phyloP scores from a whole-genome alignment of 495 filamentous ascomycete species.

The Tetracladium setigerum region DNA sequence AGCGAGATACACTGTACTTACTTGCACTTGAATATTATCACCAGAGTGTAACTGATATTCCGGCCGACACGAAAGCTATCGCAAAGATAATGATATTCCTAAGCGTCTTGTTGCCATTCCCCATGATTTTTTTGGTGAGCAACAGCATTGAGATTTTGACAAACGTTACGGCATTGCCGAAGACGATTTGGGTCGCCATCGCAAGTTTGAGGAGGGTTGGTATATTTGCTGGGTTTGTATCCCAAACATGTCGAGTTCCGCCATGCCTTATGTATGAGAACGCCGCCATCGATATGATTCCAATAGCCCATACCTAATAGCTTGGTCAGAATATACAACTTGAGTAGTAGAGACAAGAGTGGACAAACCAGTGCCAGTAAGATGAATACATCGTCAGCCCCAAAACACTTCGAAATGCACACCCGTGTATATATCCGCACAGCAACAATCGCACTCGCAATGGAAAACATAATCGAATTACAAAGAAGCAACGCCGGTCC shows the following conservation, averaged over 20 bases:
- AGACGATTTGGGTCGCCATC: slow-evolving; percentile 7
- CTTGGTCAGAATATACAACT: no score
- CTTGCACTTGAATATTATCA: slow-evolving; percentile 49
- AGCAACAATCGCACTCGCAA: slow-evolving; percentile 34
- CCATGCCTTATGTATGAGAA: no score
- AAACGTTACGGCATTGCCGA: slow-evolving; percentile 9
- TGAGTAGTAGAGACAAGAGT: background rate
- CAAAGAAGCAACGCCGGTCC: slow-evolving; percentile 36
- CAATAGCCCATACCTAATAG: no score
- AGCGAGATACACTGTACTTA: slow-evolving; percentile 31
- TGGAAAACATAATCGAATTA: slow-evolving; percentile 28
- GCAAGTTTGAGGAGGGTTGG: slow-evolving; percentile 10
- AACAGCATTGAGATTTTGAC: slow-evolving; percentile 14
- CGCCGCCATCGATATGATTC: no score
- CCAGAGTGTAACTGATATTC: no score
- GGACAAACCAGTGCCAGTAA: slow-evolving; percentile 25
- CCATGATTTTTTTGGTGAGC: no score
- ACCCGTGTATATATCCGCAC: slow-evolving; percentile 44
- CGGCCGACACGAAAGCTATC: no score
- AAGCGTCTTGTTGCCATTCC: no score
- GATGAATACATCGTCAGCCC: slow-evolving; percentile 44
- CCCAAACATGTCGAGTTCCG: no score
- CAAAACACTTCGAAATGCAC: slow-evolving; percentile 33
- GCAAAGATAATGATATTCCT: no score
- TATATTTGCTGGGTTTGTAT: no score